These are phyloP conservation scores for Phialemoniopsis sp. DNA, from an alignment of 2,329 filamentous ascomycete genomes.

Conservation along the genomic window DNA sequence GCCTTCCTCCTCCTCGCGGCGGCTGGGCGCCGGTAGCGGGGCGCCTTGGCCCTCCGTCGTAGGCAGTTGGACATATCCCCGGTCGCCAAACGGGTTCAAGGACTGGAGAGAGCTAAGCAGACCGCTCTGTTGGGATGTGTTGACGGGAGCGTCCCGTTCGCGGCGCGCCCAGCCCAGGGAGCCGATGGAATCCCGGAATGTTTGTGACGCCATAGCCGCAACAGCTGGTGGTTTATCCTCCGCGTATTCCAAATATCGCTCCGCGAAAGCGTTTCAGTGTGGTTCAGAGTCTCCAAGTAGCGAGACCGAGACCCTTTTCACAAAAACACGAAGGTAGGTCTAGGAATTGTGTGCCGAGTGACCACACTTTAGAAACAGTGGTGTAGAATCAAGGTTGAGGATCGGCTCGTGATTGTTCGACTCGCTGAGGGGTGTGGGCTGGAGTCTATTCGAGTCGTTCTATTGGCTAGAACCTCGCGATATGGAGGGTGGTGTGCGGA, in stretches of 20 bases:
- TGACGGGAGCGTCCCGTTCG: slow-evolving; percentile 68
- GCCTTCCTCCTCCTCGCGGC: slow-evolving; percentile 90
- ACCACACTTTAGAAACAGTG: slow-evolving; percentile 13
- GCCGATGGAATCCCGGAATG: slow-evolving; percentile 92
- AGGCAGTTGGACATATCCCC: slow-evolving; percentile 87
- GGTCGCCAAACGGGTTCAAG: slow-evolving; percentile 80
- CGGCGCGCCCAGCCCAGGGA: slow-evolving; percentile 91
- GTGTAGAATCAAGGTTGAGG: slow-evolving; percentile 13
- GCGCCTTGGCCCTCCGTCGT: slow-evolving; percentile 79
- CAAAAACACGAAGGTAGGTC: background rate
- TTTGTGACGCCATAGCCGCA: slow-evolving; percentile 71
- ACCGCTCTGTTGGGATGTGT: slow-evolving; percentile 66
- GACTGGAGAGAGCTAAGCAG: slow-evolving; percentile 78
- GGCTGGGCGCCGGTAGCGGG: slow-evolving; percentile 76
- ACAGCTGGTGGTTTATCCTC: background rate
- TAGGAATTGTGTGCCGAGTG: slow-evolving; percentile 15
- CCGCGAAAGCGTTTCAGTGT: background rate
- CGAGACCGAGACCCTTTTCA: background rate
- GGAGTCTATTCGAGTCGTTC: background rate
- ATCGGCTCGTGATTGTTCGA: slow-evolving; percentile 15
- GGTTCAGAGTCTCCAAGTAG: background rate
- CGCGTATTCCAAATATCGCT: background rate
- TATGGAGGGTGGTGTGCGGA: slow-evolving; percentile 9
- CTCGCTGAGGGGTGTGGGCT: slow-evolving; percentile 8
- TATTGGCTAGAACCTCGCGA: slow-evolving; percentile 12